These are phyloP conservation scores for Syncephalastrum monosporum DNA, from an alignment of 371 early-diverging fungal genomes.

Conservation along the genomic window DNA sequence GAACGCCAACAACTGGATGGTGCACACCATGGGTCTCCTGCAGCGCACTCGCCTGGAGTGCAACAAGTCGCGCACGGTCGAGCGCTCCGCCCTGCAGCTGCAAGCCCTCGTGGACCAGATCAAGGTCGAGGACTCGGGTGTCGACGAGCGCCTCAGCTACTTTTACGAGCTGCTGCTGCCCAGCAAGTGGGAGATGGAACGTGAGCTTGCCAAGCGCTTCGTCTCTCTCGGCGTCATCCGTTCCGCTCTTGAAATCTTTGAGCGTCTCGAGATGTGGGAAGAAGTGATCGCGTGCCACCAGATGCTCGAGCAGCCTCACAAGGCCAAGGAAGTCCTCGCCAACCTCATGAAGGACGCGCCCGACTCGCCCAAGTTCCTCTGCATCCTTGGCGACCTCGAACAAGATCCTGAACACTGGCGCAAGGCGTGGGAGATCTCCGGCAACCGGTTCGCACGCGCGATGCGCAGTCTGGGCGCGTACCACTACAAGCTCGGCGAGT, in stretches of 20 bases:
- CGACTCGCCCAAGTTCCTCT: constrained; percentile 79
- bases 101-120: constrained; percentile 95
- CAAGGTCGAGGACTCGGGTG: constrained; percentile 71
- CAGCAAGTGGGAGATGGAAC: constrained; percentile 93
- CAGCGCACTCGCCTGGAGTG: constrained; percentile 89
- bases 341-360: constrained; percentile 67
- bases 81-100: constrained; percentile 88
- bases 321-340: constrained; percentile 76
- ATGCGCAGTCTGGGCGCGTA: constrained; percentile 90
- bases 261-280: constrained; percentile 93
- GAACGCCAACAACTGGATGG: constrained; percentile 95
- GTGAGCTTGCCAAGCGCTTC: constrained; percentile 85
- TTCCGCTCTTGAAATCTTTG: constrained; percentile 90
- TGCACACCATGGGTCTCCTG: constrained; percentile 91
- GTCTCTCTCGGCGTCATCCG: constrained; percentile 83
- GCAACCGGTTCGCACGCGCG: constrained; percentile 81
- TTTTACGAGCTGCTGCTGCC: constrained; percentile 81
- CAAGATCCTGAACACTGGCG: constrained; percentile 76
- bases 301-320: constrained; percentile 76
- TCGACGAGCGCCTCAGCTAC: constrained; percentile 77
- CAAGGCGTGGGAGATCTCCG: constrained; percentile 89
- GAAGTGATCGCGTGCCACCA: constrained; percentile 84
- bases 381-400: constrained; percentile 87
- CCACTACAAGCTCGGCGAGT: constrained; percentile 67
- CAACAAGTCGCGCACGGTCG: constrained; percentile 85